Conservation (phyloP, 331 rosid genomes). For the Saraca asoca region DNA sequence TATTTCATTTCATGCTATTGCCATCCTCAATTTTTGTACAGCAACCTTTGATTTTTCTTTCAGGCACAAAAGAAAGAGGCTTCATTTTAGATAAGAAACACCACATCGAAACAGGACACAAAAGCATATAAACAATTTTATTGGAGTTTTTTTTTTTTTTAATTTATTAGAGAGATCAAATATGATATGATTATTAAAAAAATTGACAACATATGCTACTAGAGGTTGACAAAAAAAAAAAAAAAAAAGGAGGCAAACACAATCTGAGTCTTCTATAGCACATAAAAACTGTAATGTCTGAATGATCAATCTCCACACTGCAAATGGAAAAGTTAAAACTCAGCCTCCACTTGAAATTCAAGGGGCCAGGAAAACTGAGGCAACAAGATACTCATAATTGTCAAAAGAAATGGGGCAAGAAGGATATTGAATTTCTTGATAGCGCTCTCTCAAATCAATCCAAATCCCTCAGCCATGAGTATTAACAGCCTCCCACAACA, state of each 20-base stretch:
- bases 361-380: neutral
- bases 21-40: too few relatives aligned
- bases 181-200: too few relatives aligned
- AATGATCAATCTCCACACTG: constrained; percentile 1
- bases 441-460: too few relatives aligned
- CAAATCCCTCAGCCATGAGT: constrained; percentile 38
- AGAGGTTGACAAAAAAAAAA: neutral
- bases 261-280: neutral
- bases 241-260: neutral
- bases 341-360: neutral
- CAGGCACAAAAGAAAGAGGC: too few relatives aligned
- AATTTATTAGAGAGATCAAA: too few relatives aligned
- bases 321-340: neutral
- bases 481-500: constrained; percentile 47
- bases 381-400: neutral
- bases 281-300: neutral
- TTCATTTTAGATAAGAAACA: too few relatives aligned
- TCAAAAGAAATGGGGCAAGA: neutral
- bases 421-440: too few relatives aligned
- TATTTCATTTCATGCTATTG: too few relatives aligned
- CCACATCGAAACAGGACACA: neutral
- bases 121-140: neutral
- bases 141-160: too few relatives aligned
- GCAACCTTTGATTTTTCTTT: too few relatives aligned
- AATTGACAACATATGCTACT: neutral